Evolutionary conservation across 192 early-diverging fungal species (phyloP), one percentile per base, ranked within the genome.

Genomic region (Coemansia sp.): DNA sequence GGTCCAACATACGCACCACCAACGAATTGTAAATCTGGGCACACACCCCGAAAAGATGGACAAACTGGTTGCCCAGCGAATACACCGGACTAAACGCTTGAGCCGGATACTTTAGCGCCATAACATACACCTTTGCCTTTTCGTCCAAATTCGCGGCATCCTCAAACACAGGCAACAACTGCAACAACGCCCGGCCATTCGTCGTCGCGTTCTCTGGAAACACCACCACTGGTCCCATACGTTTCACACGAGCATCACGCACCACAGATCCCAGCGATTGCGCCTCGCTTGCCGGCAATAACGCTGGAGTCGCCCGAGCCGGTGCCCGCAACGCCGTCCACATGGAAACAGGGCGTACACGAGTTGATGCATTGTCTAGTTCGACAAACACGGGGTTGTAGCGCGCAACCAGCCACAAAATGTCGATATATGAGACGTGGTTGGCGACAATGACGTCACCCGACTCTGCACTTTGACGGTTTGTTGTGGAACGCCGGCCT

Each of bases 371-470:
- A 23, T 75, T 71, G 39, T 83, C 82, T 25, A 79, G 55, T 37
- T 76, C 72, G 8, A 83, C 72, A 71, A 83, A 83, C 50, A 83
- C 70, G 10, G 82, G 82, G 62, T 66, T 61, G 67, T 85, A 92
- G 84, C 75, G 69, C 49, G 82, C 87, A 5, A 86, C 81, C 8
- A 94, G 58, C 24, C 91, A 94, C 32, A 95, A 45, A 7, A 94
- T 59, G 39, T 95, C 93, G 21, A 94, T 73, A 64, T 95, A 95
- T 9, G 93, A 94, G 3, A 80, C 81, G 73, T 90, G 92, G 69
- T 95, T 95, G 59, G 88, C 71, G 19, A 93, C 69, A 37, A 95
- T 90, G 5, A 95, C 56, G 67, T 93, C 88, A 59, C 93, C 93
- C 47, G 84, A 76, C 29, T 54, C 39, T 3, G 17, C 25, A 3